Base-by-base conservation (phyloP, 2,329 filamentous ascomycete genomes). In the Thelonectria blattea region DNA sequence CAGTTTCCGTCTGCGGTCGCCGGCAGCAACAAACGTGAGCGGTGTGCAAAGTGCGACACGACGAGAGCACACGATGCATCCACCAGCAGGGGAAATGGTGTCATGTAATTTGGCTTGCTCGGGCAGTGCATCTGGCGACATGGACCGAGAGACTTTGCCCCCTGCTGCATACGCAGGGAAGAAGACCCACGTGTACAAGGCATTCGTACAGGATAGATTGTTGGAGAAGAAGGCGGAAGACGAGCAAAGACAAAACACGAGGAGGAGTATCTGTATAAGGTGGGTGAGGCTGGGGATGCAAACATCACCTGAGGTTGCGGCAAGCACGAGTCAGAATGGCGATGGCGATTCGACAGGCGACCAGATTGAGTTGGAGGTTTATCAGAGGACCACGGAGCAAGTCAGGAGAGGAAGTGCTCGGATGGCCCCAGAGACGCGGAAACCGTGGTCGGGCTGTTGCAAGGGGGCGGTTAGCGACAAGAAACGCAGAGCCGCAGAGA, bases 311-410 rank as follows among this genome's bases (percentile, higher is more conserved):
- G 64, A 69, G 56, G 32, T 32, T 20, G 51, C 54, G 17, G 42
- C 15, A 43, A 37, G 54, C 58, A 65, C 52, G 57, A 54, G 67
- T 50, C 55, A 46, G 42, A 48, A 51, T 47, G 22, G 52, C 52
- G 52, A 61, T 56, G 59, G 51, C 66, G 61, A 66, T 68, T 66
- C 66, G 63, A 58, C 39, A 54, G 50, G 41, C 41, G 49, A 43
- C 45, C 6, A 47, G 47, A 41, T 51, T 51, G 42, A 45, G 32
- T 56, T 55, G 41, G 49, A 49, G 27, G 18, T 50, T 46, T 17
- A 48, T 34, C 45, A 42, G 42, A 46, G 22, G 34, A 20, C 27
- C 51, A 34, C 18, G 9, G 11, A 48, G 10, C 27, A 24, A 41
- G 48, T 60, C 57, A 60, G 52, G 57, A 60, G 57, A 60, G 57